Conservation (phyloP, 352 stramenopile genomes). For the Phytophthora europaea region DNA sequence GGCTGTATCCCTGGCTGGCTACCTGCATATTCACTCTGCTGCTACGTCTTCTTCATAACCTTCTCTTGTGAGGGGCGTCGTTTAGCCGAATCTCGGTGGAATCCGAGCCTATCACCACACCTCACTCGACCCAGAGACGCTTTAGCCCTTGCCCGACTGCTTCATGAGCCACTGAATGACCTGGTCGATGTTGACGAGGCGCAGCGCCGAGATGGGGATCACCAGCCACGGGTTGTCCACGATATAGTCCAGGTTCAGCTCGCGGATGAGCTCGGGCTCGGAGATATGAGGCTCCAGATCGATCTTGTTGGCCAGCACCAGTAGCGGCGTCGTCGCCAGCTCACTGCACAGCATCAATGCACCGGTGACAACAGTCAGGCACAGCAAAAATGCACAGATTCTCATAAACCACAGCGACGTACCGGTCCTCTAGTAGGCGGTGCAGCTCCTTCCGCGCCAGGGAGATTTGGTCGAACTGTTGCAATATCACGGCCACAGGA, state of each 20-base stretch:
- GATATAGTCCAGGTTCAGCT: constrained; percentile 99
- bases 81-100: constrained; percentile 5
- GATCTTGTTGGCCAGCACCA: constrained; percentile 99
- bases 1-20: constrained; percentile 4
- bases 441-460: constrained; percentile 96
- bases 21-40: constrained; percentile 24
- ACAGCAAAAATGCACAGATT: not conserved
- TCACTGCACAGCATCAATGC: constrained; percentile 45
- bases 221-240: constrained; percentile 99
- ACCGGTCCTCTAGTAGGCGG: constrained; percentile 95
- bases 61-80: constrained; percentile 12
- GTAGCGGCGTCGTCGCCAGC: constrained; percentile 93
- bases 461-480: constrained; percentile 94
- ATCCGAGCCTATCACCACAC: constrained; percentile 9
- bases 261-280: constrained; percentile 92
- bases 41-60: constrained; percentile 26
- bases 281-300: constrained; percentile 96
- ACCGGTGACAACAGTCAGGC: constrained; percentile 17
- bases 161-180: constrained; percentile 98
- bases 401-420: constrained; percentile 40
- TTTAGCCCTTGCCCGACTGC: constrained; percentile 92
- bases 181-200: constrained; percentile 98
- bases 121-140: constrained; percentile 11
- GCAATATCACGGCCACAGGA: constrained; percentile 7
- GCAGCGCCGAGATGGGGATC: constrained; percentile 97